Base-by-base conservation (phyloP, 371 early-diverging fungal species). In the Blakeslea trispora region DNA sequence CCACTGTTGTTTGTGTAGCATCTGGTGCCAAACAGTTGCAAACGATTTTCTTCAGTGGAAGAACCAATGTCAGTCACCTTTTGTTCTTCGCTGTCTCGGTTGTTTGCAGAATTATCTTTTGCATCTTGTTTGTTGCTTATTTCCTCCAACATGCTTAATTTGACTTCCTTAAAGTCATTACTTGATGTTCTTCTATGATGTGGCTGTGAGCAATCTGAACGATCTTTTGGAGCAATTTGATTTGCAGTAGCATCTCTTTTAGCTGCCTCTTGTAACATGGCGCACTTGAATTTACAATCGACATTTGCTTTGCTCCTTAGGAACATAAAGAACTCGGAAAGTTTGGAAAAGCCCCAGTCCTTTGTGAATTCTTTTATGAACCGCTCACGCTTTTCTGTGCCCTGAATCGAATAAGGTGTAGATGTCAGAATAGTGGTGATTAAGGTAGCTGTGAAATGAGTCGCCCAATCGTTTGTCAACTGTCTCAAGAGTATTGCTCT, bases 321-420 rank as follows among this genome's bases (percentile, higher is more conserved):
- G 47, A 81, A 84, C 67, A 87, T 87, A 72, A 90, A 90, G 46
- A 90, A 88, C 61, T 88, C 89, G 3, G 89, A 88, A 35, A 90
- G 70, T 24, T 86, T 83, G 50, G 86, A 88, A 69, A 90, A 90
- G 69, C 87, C 88, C 90, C 90, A 90, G 53, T 86, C 85, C 21
- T 83, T 76, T 1, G 87, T 84, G 39, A 90, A 80, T 5, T 82
- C 83, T 47, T 85, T 79, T 59, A 90, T 63, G 41, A 90, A 88
- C 5, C 82, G 68, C 35, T 87, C 87, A 19, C 81, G 75, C 44
- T 82, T 77, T 2, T 42, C 43, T 35, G 65, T 72, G 8, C 53
- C 53, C n/a, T 69, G 47, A 5, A 71, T 54, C 19, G 64, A 28
- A 59, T 71, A 72, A 45, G 81, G 71, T 45, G 75, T 66, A 32